A percentile compares a stretch with the other conserved stretches of the same genome.
Evolutionary conservation across 495 filamentous ascomycete species (phyloP).

Genomic region (Annulohypoxylon stygium): DNA sequence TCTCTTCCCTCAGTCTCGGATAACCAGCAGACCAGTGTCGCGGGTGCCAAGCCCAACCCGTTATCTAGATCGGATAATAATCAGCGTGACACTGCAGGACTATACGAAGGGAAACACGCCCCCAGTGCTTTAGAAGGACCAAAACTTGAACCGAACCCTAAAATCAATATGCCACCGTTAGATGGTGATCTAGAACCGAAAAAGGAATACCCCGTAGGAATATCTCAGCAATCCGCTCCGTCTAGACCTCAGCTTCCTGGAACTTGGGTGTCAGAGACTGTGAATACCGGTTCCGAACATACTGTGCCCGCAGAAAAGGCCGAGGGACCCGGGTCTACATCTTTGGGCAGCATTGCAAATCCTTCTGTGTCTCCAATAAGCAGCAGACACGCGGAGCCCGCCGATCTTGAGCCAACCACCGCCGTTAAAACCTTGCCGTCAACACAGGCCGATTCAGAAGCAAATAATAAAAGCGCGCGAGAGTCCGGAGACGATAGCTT

Average conservation of each 20-base stretch:
- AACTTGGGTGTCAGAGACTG: slow-evolving; percentile 72
- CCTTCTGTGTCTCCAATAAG: slow-evolving; percentile 40
- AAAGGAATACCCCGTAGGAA: slow-evolving; percentile 30
- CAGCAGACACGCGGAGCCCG: slow-evolving; percentile 40
- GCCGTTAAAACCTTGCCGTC: slow-evolving; percentile 29
- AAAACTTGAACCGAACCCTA: slow-evolving; percentile 40
- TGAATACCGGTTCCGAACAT: slow-evolving; percentile 50
- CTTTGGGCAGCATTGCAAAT: slow-evolving; percentile 28
- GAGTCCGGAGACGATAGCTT: slow-evolving; percentile 6
- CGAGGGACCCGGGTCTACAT: slow-evolving; percentile 24
- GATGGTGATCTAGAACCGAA: slow-evolving; percentile 25
- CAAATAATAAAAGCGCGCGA: slow-evolving; percentile 13
- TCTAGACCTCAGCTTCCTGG: slow-evolving; percentile 72
- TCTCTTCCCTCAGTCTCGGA: slow-evolving; percentile 24
- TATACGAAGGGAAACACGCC: slow-evolving; percentile 30
- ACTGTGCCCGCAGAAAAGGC: slow-evolving; percentile 38
- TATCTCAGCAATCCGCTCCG: slow-evolving; percentile 37
- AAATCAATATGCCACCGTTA: slow-evolving; percentile 23
- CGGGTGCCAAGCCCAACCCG: slow-evolving; percentile 15
- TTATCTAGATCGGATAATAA: slow-evolving; percentile 6
- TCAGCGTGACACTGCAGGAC: slow-evolving; percentile 21
- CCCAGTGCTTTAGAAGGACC: slow-evolving; percentile 36
- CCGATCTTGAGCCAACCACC: slow-evolving; percentile 46
- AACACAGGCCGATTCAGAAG: slow-evolving; percentile 11
- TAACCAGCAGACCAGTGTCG: slow-evolving; percentile 8